Evolutionary conservation across 176 grass and related monocot species (phyloP).

Genomic region (Leersia perrieri): DNA sequence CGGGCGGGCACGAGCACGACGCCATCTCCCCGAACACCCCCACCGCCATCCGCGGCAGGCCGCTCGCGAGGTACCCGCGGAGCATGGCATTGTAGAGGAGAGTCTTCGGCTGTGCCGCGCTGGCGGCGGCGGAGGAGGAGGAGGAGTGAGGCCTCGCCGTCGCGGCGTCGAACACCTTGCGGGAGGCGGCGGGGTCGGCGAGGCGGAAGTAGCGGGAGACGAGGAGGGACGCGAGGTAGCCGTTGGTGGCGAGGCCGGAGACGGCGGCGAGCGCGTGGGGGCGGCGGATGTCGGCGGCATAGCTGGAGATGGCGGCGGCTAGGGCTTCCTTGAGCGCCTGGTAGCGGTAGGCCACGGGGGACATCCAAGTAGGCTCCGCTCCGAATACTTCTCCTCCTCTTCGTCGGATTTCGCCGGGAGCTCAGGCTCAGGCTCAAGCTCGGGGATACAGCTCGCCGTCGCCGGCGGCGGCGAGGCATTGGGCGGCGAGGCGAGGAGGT

Average conservation of each 20-base stretch:
- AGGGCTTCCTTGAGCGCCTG: constrained; percentile 67
- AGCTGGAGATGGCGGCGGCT: constrained; percentile 41
- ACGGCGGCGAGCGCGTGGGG: constrained; percentile 42
- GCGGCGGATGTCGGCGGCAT: constrained; percentile 27
- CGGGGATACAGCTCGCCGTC: too few species aligned
- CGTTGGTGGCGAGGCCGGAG: constrained; percentile 45
- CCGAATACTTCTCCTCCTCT: neutral
- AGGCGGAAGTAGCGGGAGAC: constrained; percentile 60
- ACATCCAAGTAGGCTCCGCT: constrained; percentile 12
- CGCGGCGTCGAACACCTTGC: constrained; percentile 45
- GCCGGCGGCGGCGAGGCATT: too few species aligned
- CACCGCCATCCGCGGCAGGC: constrained; percentile 33
- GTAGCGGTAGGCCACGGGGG: constrained; percentile 30
- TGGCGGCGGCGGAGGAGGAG: neutral
- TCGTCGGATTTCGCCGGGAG: neutral
- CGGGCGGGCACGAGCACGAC: constrained; percentile 35
- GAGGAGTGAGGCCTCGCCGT: neutral
- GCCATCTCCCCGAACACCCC: constrained; percentile 32
- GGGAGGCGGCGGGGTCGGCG: constrained; percentile 32
- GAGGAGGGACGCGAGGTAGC: constrained; percentile 56
- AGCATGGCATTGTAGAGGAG: constrained; percentile 76
- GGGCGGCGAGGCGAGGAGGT: neutral
- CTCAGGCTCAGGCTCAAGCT: too few species aligned
- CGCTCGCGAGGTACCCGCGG: constrained; percentile 39
- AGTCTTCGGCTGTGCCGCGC: constrained; percentile 13